Conservation (phyloP, 805 yeast species). For the Cyberlindnera euphorbiiphila region DNA sequence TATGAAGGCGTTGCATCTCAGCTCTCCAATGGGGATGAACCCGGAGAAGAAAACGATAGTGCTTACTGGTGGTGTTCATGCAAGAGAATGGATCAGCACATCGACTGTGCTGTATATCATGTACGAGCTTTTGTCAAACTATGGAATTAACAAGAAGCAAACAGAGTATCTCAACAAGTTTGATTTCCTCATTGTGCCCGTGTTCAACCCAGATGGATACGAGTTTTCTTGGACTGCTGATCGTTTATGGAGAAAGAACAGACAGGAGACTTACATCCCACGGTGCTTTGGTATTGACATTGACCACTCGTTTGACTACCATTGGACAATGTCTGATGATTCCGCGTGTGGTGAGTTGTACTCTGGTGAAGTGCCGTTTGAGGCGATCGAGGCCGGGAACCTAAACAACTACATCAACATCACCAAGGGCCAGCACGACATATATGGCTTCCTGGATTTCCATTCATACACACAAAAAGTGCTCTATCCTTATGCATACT, state of each 20-base stretch:
- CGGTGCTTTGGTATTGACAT: constrained; percentile 80
- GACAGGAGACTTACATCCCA: constrained; percentile 67
- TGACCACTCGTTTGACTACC: constrained; percentile 77
- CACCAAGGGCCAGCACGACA: constrained; percentile 45
- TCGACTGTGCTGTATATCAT: constrained; percentile 61
- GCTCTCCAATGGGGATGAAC: constrained; percentile 41
- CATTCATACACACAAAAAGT: constrained; percentile 86
- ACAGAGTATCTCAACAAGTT: constrained; percentile 48
- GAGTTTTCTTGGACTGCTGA: constrained; percentile 76
- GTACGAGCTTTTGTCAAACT: constrained; percentile 43
- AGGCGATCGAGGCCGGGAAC: constrained; percentile 52
- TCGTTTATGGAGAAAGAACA: constrained; percentile 84
- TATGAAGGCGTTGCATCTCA: constrained; percentile 61
- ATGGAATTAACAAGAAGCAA: constrained; percentile 40
- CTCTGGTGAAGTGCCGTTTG: constrained; percentile 71
- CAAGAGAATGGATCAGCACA: constrained; percentile 85
- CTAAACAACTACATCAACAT: constrained; percentile 45
- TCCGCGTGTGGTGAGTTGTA: constrained; percentile 83
- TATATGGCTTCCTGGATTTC: constrained; percentile 75
- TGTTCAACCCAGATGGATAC: constrained; percentile 89
- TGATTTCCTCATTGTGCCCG: constrained; percentile 77
- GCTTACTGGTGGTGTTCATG: constrained; percentile 81
- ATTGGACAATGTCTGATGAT: constrained; percentile 60
- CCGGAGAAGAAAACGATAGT: constrained; percentile 61
- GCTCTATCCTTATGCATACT: constrained; percentile 76